These are phyloP conservation scores for Bocquillonia castaneifolia DNA, from an alignment of 441 rosid species.

Conservation along the genomic window DNA sequence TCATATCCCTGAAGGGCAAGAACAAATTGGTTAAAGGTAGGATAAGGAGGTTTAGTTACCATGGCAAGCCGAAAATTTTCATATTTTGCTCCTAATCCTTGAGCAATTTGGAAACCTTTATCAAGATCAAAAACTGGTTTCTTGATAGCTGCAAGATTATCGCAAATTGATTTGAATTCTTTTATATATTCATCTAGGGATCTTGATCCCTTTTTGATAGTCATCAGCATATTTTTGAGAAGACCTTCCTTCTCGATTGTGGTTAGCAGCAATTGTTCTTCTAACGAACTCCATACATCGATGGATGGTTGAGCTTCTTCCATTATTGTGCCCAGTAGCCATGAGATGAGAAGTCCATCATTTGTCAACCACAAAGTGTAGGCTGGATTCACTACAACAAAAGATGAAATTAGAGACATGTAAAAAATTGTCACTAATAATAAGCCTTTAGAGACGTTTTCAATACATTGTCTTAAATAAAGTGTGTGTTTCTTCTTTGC, in stretches of 20 bases:
- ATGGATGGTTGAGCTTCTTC: background rate
- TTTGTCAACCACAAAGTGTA: background rate
- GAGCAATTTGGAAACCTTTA: background rate
- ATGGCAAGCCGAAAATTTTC: background rate
- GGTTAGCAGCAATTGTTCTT: background rate
- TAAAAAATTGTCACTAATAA: too few species aligned
- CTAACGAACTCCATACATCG: background rate
- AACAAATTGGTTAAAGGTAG: background rate
- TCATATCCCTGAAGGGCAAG: background rate
- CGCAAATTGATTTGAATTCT: slow-evolving; percentile 15
- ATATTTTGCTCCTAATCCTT: background rate
- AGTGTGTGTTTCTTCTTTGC: too few species aligned
- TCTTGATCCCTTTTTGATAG: background rate
- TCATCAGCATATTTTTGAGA: slow-evolving; percentile 9
- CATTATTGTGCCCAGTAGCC: slow-evolving; percentile 9
- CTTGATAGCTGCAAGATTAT: background rate
- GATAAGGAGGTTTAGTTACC: slow-evolving; percentile 6
- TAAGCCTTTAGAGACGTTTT: too few species aligned
- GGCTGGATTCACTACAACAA: background rate
- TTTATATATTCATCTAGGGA: background rate
- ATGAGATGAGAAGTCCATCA: slow-evolving; percentile 7
- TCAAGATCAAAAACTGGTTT: background rate
- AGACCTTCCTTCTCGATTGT: slow-evolving; percentile 8
- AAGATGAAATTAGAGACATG: too few species aligned
- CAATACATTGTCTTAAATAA: too few species aligned